phyloP scores from a whole-genome alignment of 768 basidiomycete genomes.

The Boletus huronensis region DNA sequence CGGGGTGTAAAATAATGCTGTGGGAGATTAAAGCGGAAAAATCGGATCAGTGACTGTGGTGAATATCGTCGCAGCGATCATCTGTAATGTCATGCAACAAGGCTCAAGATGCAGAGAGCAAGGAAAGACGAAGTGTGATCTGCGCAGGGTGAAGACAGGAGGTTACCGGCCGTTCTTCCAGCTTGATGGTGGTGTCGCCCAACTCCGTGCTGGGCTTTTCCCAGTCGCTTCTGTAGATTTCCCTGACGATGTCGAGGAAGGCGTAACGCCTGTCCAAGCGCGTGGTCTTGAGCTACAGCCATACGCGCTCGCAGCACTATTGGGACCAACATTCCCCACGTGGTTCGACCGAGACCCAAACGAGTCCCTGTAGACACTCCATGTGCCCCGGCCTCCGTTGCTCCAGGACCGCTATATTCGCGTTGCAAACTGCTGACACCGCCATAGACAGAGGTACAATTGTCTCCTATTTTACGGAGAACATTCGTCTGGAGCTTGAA shows the following conservation, averaged over 20 bases:
- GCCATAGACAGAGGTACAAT: conserved; percentile 61
- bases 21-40: conserved; percentile 11
- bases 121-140: no score
- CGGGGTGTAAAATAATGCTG: conserved; percentile 2
- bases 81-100: no score
- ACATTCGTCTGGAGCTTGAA: no score
- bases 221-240: conserved; percentile 10
- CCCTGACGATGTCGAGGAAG: conserved; percentile 20
- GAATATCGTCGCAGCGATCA: no score
- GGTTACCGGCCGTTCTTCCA: conserved; percentile 43
- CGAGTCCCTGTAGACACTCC: conserved; percentile 69
- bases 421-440: conserved; percentile 53
- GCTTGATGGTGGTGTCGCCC: conserved; percentile 56
- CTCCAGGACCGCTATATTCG: conserved; percentile 56
- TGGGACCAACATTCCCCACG: conserved; percentile 1
- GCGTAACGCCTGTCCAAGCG: conserved; percentile 30
- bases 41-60: conserved; percentile 11
- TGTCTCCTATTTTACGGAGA: no score
- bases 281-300: conserved; percentile 30
- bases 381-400: conserved; percentile 50
- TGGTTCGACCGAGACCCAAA: conserved; percentile 38
- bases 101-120: no score
- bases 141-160: background rate
- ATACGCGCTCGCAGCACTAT: conserved; percentile 18
- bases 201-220: conserved; percentile 24